Conservation (phyloP, 371 early-diverging fungal genomes). For the Fennellomyces sp. region DNA sequence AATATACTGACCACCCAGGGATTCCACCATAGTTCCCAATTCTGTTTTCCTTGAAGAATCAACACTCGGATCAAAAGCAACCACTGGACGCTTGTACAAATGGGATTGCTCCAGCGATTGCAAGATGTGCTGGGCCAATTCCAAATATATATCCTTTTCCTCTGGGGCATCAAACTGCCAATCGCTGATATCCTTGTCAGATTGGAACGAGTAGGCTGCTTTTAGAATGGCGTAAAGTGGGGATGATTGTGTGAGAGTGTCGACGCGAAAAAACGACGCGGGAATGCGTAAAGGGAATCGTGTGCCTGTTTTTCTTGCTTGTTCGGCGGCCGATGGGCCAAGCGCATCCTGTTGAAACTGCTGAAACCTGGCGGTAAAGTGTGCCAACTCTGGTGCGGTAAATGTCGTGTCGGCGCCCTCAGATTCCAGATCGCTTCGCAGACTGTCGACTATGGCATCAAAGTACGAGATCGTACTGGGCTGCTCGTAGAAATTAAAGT, state of each 20-base stretch:
- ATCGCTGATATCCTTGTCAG: conserved; percentile 42
- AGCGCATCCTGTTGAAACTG: conserved; percentile 66
- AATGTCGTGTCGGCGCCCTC: conserved; percentile 42
- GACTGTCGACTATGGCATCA: conserved; percentile 46
- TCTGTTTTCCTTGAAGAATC: conserved; percentile 37
- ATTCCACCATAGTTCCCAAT: conserved; percentile 35
- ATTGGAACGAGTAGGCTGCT: conserved; percentile 59
- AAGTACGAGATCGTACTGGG: conserved; percentile 57
- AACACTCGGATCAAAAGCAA: conserved; percentile 54
- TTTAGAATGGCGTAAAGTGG: conserved; percentile 53
- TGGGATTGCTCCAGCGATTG: conserved; percentile 33
- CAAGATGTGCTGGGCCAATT: conserved; percentile 47
- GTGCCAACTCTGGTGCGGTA: conserved; percentile 60
- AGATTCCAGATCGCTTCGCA: conserved; percentile 48
- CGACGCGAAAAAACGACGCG: conserved; percentile 49
- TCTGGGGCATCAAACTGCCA: conserved; percentile 62
- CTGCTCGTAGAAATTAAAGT: conserved; percentile 52
- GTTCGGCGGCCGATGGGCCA: conserved; percentile 29
- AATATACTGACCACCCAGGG: conserved; percentile 51
- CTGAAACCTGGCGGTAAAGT: conserved; percentile 57
- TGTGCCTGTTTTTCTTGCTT: conserved; percentile 25
- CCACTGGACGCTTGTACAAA: conserved; percentile 35
- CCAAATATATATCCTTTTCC: conserved; percentile 37
- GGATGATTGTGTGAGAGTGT: conserved; percentile 21
- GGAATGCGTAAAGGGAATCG: conserved; percentile 48